These are phyloP conservation scores for Cystobasidium slooffiae DNA, from an alignment of 1,284 basidiomycete species.

Conservation along the genomic window DNA sequence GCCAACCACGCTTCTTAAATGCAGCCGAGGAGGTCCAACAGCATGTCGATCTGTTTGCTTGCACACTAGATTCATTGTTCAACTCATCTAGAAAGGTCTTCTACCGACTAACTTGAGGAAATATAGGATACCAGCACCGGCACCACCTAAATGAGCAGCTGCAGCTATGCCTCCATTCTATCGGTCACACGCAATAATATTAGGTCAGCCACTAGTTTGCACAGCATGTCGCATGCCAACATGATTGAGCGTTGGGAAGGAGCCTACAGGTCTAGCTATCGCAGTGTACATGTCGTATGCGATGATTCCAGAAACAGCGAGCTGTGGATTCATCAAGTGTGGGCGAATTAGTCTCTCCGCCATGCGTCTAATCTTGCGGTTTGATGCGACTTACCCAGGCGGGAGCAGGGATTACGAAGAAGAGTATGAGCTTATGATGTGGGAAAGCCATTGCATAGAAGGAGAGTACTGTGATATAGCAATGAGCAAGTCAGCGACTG, in stretches of 20 bases:
- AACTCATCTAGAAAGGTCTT: slow-evolving; percentile 11
- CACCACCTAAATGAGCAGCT: slow-evolving; percentile 41
- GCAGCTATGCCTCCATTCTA: slow-evolving; percentile 36
- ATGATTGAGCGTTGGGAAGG: neutral
- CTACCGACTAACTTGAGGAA: slow-evolving; percentile 19
- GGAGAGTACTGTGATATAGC: neutral
- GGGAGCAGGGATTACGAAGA: slow-evolving; percentile 33
- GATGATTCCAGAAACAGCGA: slow-evolving; percentile 36
- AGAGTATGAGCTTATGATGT: slow-evolving; percentile 25
- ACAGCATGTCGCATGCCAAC: neutral
- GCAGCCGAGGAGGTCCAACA: neutral
- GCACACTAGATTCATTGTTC: neutral
- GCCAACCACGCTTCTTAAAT: no score
- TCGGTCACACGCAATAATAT: neutral
- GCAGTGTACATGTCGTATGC: slow-evolving; percentile 38
- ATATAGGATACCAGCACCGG: slow-evolving; percentile 39
- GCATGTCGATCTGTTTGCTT: neutral
- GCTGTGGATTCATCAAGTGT: neutral
- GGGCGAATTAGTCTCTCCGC: no score
- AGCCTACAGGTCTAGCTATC: slow-evolving; percentile 24
- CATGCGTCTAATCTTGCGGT: no score
- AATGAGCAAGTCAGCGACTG: neutral
- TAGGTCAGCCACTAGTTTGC: no score
- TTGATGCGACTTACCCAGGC: slow-evolving; percentile 14
- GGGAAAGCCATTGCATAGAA: slow-evolving; percentile 41